Conservation (phyloP, 495 filamentous ascomycete genomes). For the Astrocystis sublimbata region DNA sequence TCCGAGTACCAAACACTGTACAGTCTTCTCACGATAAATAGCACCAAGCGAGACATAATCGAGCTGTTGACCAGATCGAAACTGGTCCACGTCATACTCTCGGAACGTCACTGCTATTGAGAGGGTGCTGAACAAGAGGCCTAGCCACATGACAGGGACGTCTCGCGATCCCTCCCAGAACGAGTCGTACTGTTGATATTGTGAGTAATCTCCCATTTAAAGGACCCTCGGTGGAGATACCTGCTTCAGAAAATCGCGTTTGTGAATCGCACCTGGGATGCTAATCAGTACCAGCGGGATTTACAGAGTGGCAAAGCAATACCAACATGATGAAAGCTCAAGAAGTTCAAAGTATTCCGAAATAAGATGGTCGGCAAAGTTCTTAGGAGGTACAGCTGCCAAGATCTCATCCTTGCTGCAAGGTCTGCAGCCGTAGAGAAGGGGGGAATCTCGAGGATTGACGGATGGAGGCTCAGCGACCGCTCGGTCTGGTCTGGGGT, state of each 20-base stretch:
- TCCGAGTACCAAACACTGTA: constrained; percentile 40
- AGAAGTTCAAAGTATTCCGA: constrained; percentile 17
- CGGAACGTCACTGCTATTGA: constrained; percentile 16
- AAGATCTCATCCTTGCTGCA: constrained; percentile 17
- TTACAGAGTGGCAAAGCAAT: background rate
- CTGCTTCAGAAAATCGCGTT: constrained; percentile 15
- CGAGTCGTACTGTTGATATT: constrained; percentile 24
- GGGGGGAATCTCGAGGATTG: constrained; percentile 18
- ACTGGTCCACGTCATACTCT: constrained; percentile 11
- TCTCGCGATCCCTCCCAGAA: constrained; percentile 32
- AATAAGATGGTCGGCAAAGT: constrained; percentile 13
- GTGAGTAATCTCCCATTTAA: background rate
- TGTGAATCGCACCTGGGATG: constrained; percentile 12
- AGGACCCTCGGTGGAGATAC: background rate
- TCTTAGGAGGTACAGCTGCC: constrained; percentile 13
- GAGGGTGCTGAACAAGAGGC: constrained; percentile 35
- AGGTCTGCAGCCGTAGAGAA: constrained; percentile 16
- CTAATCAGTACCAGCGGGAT: background rate
- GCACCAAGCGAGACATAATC: constrained; percentile 27
- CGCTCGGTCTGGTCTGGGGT: background rate
- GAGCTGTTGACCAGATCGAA: constrained; percentile 24
- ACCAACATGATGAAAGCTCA: constrained; percentile 19
- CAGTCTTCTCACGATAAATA: constrained; percentile 28
- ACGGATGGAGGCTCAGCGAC: constrained; percentile 2
- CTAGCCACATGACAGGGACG: constrained; percentile 30